These are phyloP conservation scores for Termitomyces sp. DNA, from an alignment of 1,284 basidiomycete species.

Conservation along the genomic window DNA sequence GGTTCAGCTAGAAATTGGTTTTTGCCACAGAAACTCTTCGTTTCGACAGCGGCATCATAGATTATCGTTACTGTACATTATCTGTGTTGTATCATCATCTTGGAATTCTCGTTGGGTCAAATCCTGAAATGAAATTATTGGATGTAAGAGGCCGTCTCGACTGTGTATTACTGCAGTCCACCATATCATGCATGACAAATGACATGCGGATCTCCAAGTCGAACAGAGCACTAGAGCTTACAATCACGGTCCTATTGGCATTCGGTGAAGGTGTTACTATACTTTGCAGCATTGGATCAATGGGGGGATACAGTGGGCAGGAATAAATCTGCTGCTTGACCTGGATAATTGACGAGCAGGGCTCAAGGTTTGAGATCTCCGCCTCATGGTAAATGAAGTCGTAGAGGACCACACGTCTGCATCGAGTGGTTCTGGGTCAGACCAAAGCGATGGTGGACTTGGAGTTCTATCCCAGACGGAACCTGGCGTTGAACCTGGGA, in stretches of 20 bases:
- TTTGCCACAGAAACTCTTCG: conserved; percentile 44
- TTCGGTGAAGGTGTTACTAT: background rate
- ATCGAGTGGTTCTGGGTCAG: background rate
- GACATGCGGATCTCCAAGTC: background rate
- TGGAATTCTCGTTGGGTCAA: background rate
- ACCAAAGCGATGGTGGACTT: background rate
- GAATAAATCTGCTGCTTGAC: background rate
- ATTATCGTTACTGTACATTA: conserved; percentile 1
- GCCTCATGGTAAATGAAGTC: background rate
- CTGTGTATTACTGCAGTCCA: background rate
- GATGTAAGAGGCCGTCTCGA: background rate
- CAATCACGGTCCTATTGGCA: background rate
- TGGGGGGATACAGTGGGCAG: background rate
- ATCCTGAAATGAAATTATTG: background rate
- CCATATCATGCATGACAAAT: background rate
- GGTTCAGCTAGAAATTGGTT: conserved; percentile 48
- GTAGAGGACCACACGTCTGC: background rate
- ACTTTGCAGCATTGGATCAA: background rate
- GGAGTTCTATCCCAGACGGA: background rate
- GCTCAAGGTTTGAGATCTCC: background rate
- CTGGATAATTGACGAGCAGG: background rate
- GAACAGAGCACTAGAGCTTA: background rate
- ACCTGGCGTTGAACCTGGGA: background rate
- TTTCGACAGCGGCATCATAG: conserved; percentile 3
- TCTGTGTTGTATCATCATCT: background rate